Evolutionary conservation across 176 grass and related monocot genomes (phyloP).

Genomic region (Echinochloa phyllopogon): DNA sequence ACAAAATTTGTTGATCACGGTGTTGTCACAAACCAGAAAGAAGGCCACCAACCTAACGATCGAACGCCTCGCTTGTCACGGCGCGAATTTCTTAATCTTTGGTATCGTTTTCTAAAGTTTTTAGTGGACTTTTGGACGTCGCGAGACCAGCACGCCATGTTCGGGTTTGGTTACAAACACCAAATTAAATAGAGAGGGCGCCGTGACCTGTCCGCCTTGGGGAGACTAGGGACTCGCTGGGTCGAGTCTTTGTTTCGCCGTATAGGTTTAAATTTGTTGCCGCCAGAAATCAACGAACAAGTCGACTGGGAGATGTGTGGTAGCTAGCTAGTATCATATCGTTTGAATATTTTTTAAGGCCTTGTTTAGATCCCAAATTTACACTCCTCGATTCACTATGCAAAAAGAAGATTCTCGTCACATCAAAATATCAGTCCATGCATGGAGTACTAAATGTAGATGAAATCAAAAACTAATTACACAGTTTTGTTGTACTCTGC

Average conservation of each 20-base stretch:
- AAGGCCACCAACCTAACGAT: not conserved
- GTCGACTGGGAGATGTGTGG: not conserved
- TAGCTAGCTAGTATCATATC: not conserved
- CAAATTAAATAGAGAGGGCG: not conserved
- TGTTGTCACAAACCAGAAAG: not conserved
- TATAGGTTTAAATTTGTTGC: not conserved
- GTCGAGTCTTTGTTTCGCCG: slow-evolving; percentile 5
- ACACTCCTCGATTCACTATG: too few relatives aligned
- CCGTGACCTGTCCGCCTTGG: not conserved
- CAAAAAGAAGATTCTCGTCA: too few relatives aligned
- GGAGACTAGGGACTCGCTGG: not conserved
- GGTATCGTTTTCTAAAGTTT: slow-evolving; percentile 21
- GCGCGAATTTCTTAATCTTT: not conserved
- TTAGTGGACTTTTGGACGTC: slow-evolving; percentile 28
- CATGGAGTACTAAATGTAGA: too few relatives aligned
- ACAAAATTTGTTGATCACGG: not conserved
- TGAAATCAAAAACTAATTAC: too few relatives aligned
- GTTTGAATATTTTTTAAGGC: too few relatives aligned
- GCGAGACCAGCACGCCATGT: slow-evolving; percentile 29
- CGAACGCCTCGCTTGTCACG: slow-evolving; percentile 32
- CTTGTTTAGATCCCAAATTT: too few relatives aligned
- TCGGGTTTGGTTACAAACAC: slow-evolving; percentile 19
- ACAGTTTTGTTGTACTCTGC: too few relatives aligned
- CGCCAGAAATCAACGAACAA: not conserved
- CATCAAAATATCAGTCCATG: too few relatives aligned